Percentiles rank a stretch among this genome's conserved stretches.
These are phyloP conservation scores for Paecilomyces sp. DNA, from an alignment of 2,329 filamentous ascomycete species.

Conservation along the genomic window DNA sequence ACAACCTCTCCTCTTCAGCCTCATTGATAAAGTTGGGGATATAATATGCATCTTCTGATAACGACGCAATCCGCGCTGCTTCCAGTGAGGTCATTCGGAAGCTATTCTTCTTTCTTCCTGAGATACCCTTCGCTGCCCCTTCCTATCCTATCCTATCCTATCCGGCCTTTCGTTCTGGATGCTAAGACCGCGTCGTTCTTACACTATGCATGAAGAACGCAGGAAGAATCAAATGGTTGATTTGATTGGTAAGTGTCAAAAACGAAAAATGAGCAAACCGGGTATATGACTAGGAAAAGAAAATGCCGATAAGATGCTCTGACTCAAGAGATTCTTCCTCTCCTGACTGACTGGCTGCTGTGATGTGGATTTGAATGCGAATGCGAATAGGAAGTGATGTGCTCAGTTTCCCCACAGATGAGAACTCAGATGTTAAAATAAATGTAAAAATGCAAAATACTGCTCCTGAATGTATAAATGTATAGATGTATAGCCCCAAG, in stretches of 20 bases:
- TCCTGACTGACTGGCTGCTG: not conserved
- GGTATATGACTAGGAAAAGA: not conserved
- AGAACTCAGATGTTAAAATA: not conserved
- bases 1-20: constrained; percentile 64
- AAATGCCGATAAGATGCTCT: not conserved
- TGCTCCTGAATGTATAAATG: no score
- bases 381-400: not conserved
- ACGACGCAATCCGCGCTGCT: constrained; percentile 20
- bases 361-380: not conserved
- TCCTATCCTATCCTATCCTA: not conserved
- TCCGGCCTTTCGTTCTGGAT: not conserved
- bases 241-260: not conserved
- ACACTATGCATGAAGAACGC: not conserved
- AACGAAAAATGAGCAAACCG: not conserved
- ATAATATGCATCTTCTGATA: constrained; percentile 60
- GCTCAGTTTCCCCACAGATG: not conserved
- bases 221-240: not conserved
- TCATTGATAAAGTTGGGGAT: constrained; percentile 74
- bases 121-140: not conserved
- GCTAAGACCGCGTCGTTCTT: not conserved
- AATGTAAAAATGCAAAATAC: not conserved
- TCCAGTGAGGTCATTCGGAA: constrained; percentile 14
- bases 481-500: no score
- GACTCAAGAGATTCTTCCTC: not conserved
- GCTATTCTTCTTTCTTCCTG: constrained; percentile 2